Percentiles rank a stretch among this genome's conserved stretches.
phyloP scores from a whole-genome alignment of 2,329 filamentous ascomycete species.

The Sarocladiaceae sp. region DNA sequence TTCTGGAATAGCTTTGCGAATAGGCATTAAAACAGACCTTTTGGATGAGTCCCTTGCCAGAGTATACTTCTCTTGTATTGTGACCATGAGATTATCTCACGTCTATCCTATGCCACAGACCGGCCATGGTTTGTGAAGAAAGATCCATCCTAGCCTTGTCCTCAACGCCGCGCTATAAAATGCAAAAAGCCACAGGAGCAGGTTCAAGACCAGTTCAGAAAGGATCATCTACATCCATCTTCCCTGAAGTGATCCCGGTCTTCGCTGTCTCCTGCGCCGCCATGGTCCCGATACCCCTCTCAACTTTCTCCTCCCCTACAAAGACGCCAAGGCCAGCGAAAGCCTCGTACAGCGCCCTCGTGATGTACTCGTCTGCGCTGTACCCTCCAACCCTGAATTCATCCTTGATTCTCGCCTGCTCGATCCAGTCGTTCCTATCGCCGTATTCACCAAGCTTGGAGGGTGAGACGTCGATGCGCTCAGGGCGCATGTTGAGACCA shows the following conservation, averaged over 20 bases:
- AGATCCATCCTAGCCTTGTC: too few species aligned
- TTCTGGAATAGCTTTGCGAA: too few species aligned
- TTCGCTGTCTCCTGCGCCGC: constrained; percentile 30
- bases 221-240: constrained; percentile 44
- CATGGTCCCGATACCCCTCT: constrained; percentile 27
- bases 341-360: constrained; percentile 76
- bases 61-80: background rate
- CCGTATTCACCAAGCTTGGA: constrained; percentile 58
- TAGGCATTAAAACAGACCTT: background rate
- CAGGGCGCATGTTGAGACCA: constrained; percentile 60
- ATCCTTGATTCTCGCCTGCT: constrained; percentile 57
- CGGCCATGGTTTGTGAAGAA: too few species aligned
- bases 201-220: constrained; percentile 23
- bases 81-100: background rate
- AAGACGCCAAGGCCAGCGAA: constrained; percentile 87
- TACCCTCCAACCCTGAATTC: constrained; percentile 75
- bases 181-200: background rate
- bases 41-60: too few species aligned
- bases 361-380: constrained; percentile 73
- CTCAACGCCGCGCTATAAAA: constrained; percentile 7
- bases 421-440: constrained; percentile 58
- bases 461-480: constrained; percentile 57
- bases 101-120: too few species aligned
- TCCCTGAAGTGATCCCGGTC: constrained; percentile 23
- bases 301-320: constrained; percentile 66